Evolutionary conservation across 2,329 filamentous ascomycete genomes (phyloP).

Genomic region (Calonectria multiphialidica): DNA sequence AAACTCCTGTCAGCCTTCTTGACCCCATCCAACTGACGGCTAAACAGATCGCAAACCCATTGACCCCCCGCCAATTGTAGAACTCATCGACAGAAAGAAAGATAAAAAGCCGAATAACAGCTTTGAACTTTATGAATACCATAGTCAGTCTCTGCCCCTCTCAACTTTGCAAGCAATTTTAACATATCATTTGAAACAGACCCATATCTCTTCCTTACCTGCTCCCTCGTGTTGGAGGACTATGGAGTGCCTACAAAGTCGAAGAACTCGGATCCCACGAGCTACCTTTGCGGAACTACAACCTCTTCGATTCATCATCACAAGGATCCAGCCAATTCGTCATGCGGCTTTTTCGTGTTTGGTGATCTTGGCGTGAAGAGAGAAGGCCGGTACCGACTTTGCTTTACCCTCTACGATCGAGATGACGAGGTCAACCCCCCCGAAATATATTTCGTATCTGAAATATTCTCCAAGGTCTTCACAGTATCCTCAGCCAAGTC

Average conservation of each 20-base stretch:
- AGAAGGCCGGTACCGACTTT: conserved; percentile 78
- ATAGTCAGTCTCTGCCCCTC: conserved; percentile 33
- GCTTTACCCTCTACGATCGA: conserved; percentile 77
- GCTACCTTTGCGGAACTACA: conserved; percentile 76
- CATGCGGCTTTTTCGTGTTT: conserved; percentile 92
- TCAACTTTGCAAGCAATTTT: background rate
- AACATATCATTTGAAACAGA: conserved; percentile 47
- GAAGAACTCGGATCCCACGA: conserved; percentile 46
- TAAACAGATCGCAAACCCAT: conserved; percentile 82
- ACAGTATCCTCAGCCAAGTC: conserved; percentile 74
- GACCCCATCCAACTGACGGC: background rate
- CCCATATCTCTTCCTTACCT: conserved; percentile 63
- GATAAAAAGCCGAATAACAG: conserved; percentile 27
- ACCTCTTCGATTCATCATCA: conserved; percentile 86
- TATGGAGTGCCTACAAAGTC: conserved; percentile 52
- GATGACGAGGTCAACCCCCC: conserved; percentile 41
- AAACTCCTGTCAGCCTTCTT: background rate
- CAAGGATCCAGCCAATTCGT: conserved; percentile 81
- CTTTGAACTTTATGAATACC: conserved; percentile 28
- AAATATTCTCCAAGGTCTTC: conserved; percentile 71
- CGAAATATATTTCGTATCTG: conserved; percentile 37
- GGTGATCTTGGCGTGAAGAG: conserved; percentile 85
- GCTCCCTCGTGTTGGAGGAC: conserved; percentile 56
- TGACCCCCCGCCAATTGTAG: conserved; percentile 87
- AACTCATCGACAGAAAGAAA: conserved; percentile 61